Evolutionary conservation across 345 rosid species (phyloP).

Genomic region (Cardamine resedifolia): DNA sequence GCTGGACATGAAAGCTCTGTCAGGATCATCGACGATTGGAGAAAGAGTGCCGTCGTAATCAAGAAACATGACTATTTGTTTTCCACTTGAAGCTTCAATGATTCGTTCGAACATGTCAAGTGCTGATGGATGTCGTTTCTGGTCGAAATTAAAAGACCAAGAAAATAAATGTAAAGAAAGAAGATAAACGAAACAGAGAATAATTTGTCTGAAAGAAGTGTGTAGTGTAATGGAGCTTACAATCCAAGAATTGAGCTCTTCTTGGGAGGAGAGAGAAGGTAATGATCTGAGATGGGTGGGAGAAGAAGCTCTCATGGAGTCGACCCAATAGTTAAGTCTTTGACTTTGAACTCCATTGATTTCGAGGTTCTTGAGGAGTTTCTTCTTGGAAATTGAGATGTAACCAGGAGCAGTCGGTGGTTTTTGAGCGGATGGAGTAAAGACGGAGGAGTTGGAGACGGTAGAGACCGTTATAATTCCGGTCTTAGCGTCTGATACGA

Average conservation of each 20-base stretch:
- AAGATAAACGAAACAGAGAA: neutral
- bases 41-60: slow-evolving; percentile 98
- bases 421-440: slow-evolving; percentile 52
- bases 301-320: slow-evolving; percentile 92
- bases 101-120: slow-evolving; percentile 72
- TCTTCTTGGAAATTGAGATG: slow-evolving; percentile 52
- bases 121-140: slow-evolving; percentile 87
- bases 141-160: neutral
- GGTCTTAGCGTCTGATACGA: slow-evolving; percentile 48
- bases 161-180: too few species aligned
- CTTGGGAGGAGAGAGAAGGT: slow-evolving; percentile 46
- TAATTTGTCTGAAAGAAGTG: neutral
- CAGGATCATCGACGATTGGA: slow-evolving; percentile 91
- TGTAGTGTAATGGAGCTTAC: slow-evolving; percentile 45
- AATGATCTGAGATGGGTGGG: slow-evolving; percentile 74
- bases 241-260: slow-evolving; percentile 57
- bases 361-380: slow-evolving; percentile 57
- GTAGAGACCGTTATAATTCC: slow-evolving; percentile 44
- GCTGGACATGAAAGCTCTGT: slow-evolving; percentile 84
- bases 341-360: slow-evolving; percentile 47
- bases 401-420: slow-evolving; percentile 69
- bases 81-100: slow-evolving; percentile 66
- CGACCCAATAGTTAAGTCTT: slow-evolving; percentile 74
- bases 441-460: slow-evolving; percentile 43
- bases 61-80: slow-evolving; percentile 88